Conservation (phyloP, 306 rosid species). For the Vigna reflexopilosa region DNA sequence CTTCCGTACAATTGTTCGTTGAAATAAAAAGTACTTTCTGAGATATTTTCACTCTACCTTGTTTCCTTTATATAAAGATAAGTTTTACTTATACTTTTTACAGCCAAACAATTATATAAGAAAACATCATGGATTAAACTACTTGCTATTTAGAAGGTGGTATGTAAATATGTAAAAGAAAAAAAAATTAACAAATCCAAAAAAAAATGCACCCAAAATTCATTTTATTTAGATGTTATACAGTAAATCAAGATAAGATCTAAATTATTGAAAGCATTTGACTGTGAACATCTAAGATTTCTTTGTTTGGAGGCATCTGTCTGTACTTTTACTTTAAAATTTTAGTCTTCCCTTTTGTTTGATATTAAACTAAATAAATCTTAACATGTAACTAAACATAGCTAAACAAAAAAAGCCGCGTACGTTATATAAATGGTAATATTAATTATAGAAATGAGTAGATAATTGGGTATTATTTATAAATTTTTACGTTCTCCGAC, state of each 20-base stretch:
- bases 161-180: too few relatives aligned
- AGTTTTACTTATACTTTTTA: too few relatives aligned
- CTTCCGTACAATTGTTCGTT: too few relatives aligned
- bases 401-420: conserved; percentile 50
- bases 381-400: conserved; percentile 20
- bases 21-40: too few relatives aligned
- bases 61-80: too few relatives aligned
- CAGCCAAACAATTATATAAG: too few relatives aligned
- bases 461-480: conserved; percentile 18
- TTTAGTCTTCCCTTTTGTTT: neutral
- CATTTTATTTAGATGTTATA: too few relatives aligned
- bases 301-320: neutral
- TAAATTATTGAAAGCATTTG: neutral
- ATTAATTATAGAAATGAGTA: conserved; percentile 31
- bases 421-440: conserved; percentile 41
- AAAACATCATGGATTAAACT: neutral
- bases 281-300: neutral
- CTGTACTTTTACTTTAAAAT: neutral
- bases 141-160: neutral
- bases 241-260: neutral
- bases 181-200: neutral
- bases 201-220: neutral
- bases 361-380: conserved; percentile 6
- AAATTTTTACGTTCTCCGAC: neutral
- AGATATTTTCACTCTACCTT: too few relatives aligned